Percentiles rank a stretch among this genome's conserved stretches.
phyloP scores from a whole-genome alignment of 148 eudicot genomes.

The Dianthus caryophyllus region DNA sequence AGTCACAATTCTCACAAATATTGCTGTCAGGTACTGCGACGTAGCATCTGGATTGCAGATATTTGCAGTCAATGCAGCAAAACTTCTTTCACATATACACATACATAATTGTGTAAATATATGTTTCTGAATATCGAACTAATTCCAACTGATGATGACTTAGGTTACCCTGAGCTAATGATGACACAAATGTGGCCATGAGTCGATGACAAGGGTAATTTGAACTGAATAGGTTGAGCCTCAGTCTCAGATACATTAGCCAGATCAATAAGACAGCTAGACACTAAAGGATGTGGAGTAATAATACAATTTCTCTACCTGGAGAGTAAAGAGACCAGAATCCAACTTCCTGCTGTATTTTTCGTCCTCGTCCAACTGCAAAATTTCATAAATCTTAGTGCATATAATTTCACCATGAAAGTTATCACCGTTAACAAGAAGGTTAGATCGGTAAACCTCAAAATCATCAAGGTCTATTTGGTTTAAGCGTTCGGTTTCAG shows the following conservation, averaged over 20 bases:
- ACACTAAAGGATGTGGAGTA: not conserved
- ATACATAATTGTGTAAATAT: no score
- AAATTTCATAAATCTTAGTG: conserved; percentile 15
- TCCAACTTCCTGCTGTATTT: conserved; percentile 80
- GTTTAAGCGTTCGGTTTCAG: conserved; percentile 69
- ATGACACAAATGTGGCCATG: not conserved
- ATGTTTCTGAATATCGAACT: not conserved
- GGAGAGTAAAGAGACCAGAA: conserved; percentile 91
- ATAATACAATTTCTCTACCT: conserved; percentile 36
- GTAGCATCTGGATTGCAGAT: no score
- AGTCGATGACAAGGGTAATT: not conserved
- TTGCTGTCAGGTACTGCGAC: no score
- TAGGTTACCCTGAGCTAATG: not conserved
- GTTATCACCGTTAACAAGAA: not conserved
- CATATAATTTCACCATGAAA: conserved; percentile 4
- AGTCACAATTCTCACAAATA: no score
- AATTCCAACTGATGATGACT: not conserved
- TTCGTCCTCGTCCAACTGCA: conserved; percentile 95
- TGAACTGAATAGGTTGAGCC: not conserved
- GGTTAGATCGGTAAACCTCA: conserved; percentile 44
- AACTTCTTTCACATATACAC: no score
- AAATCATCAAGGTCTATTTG: conserved; percentile 85
- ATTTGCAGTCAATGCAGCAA: no score
- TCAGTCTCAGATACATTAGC: not conserved
- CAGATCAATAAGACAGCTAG: not conserved